Conservation (phyloP, 306 rosid species). For the Dalbergia oliveri region DNA sequence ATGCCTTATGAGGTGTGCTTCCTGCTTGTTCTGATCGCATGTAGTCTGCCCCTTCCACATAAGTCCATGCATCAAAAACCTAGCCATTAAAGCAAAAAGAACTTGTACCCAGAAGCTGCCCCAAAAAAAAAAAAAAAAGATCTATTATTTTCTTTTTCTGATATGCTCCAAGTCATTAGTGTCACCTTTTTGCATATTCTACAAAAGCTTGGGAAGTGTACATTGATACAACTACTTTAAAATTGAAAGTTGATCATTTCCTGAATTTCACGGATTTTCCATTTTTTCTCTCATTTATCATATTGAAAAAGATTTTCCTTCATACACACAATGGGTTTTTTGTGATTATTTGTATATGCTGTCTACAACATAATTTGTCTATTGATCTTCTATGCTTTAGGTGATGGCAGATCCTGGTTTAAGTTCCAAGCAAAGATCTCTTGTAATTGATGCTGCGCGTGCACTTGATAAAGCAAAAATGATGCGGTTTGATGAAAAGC, state of each 20-base stretch:
- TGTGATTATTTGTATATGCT: constrained; percentile 13
- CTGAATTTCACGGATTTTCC: constrained; percentile 39
- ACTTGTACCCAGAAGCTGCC: neutral
- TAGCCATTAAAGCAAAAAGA: neutral
- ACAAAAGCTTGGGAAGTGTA: neutral
- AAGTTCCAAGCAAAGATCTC: constrained; percentile 87
- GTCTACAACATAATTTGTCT: constrained; percentile 29
- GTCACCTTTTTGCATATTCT: constrained; percentile 13
- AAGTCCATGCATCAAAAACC: neutral
- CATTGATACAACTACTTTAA: constrained; percentile 28
- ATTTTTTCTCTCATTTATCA: constrained; percentile 17
- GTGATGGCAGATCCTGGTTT: constrained; percentile 92
- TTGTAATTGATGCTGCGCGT: constrained; percentile 93
- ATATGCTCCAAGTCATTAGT: neutral
- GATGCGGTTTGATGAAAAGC: constrained; percentile 99
- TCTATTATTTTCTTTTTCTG: constrained; percentile 16
- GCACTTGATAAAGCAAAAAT: constrained; percentile 96
- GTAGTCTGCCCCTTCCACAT: neutral
- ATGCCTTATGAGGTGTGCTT: neutral
- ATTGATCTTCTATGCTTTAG: constrained; percentile 57
- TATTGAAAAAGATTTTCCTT: neutral
- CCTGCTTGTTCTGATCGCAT: constrained; percentile 2
- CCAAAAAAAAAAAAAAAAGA: neutral
- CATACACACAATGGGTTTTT: constrained; percentile 18
- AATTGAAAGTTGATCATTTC: constrained; percentile 34